These are phyloP conservation scores for Agaricus subrufescens DNA, from an alignment of 768 basidiomycete genomes.

Conservation along the genomic window DNA sequence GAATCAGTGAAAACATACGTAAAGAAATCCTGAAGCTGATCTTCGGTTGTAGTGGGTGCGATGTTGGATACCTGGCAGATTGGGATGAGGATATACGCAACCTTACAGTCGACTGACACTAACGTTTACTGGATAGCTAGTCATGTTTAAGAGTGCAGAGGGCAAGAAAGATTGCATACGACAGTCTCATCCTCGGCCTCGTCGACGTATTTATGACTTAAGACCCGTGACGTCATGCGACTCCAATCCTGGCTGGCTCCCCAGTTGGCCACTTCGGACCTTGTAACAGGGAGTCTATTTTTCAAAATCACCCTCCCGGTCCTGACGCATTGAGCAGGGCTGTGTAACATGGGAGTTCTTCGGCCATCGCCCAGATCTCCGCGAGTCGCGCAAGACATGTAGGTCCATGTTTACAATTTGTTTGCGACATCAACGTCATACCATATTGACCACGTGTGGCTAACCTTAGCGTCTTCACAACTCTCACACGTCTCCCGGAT, in stretches of 20 bases:
- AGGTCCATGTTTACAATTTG: background rate
- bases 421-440: background rate
- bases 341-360: too few species aligned
- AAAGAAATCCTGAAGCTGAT: conserved; percentile 77
- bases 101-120: conserved; percentile 9
- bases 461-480: too few species aligned
- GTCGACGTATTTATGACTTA: background rate
- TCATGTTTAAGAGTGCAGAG: conserved; percentile 31
- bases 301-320: too few species aligned
- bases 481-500: conserved; percentile 16
- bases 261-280: too few species aligned
- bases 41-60: conserved; percentile 57
- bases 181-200: conserved; percentile 13
- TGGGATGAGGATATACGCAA: background rate
- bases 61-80: conserved; percentile 63
- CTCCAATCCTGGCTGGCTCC: background rate
- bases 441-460: background rate
- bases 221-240: background rate
- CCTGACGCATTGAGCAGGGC: too few species aligned
- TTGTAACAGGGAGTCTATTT: too few species aligned
- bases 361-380: background rate
- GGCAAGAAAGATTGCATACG: conserved; percentile 8
- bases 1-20: conserved; percentile 41
- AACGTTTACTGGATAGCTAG: conserved; percentile 42
- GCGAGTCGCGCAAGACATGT: background rate